A percentile compares a stretch with the other conserved stretches of the same genome.
Conservation (phyloP, 2,329 filamentous ascomycete genomes). For the Escovopsis sp. region DNA sequence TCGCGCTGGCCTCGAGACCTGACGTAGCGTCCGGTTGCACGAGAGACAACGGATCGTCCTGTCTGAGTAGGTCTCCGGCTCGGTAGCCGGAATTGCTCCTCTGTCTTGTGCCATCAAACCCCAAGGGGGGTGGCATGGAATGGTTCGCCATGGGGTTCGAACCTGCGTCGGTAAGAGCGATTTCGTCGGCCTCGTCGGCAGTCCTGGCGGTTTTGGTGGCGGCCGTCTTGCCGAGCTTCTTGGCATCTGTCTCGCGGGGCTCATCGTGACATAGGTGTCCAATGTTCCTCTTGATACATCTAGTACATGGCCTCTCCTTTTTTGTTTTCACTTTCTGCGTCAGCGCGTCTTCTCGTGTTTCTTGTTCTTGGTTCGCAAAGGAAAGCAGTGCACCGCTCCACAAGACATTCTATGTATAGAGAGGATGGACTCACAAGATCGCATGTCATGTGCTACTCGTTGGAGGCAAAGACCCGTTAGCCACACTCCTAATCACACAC, state of each 20-base stretch:
- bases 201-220: conserved; percentile 27
- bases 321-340: conserved; percentile 11
- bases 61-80: conserved; percentile 28
- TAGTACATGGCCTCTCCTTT: conserved; percentile 86
- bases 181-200: conserved; percentile 46
- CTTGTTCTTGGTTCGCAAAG: neutral
- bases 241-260: conserved; percentile 68
- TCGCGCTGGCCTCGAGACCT: conserved; percentile 45
- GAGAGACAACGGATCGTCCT: conserved; percentile 45
- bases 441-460: conserved; percentile 71
- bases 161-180: conserved; percentile 32
- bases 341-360: conserved; percentile 8
- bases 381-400: neutral
- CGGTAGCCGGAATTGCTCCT: conserved; percentile 27
- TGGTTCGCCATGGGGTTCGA: conserved; percentile 28
- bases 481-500: conserved; percentile 4
- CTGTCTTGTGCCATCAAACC: conserved; percentile 20
- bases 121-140: conserved; percentile 40
- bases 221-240: conserved; percentile 55
- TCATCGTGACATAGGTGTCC: conserved; percentile 97
- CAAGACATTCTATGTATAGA: neutral
- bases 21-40: conserved; percentile 58
- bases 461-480: conserved; percentile 13
- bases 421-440: conserved; percentile 48
- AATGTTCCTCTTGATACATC: conserved; percentile 97